A percentile compares a stretch with the other conserved stretches of the same genome.
Conservation (phyloP, 75 land plant species). For the Selaginella tamariscina region DNA sequence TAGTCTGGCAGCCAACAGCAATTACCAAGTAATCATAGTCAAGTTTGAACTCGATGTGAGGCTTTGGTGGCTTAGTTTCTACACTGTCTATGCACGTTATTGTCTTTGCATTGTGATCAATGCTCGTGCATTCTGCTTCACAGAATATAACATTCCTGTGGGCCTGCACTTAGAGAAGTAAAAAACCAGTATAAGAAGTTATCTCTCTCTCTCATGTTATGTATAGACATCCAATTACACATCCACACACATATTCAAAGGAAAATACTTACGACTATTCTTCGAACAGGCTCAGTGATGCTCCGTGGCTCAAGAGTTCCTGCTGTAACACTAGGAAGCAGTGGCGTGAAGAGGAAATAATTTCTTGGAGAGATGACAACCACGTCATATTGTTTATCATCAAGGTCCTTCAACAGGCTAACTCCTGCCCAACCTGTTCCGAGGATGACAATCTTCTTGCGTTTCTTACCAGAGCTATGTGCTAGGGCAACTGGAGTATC, state of each 20-base stretch:
- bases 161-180: not conserved
- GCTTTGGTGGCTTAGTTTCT: not conserved
- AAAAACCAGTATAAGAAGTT: not conserved
- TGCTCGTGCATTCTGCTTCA: constrained; percentile 22
- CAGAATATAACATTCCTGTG: constrained; percentile 12
- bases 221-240: no score
- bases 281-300: constrained; percentile 25
- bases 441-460: constrained; percentile 23
- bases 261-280: constrained; percentile 15
- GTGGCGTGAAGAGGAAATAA: constrained; percentile 23
- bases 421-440: constrained; percentile 26
- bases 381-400: constrained; percentile 17
- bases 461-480: constrained; percentile 9
- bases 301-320: constrained; percentile 26
- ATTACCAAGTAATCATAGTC: constrained; percentile 27
- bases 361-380: constrained; percentile 21
- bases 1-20: constrained; percentile 26
- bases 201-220: no score
- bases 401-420: constrained; percentile 18
- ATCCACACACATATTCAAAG: not conserved
- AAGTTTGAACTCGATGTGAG: constrained; percentile 16
- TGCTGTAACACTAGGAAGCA: constrained; percentile 20
- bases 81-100: constrained; percentile 14
- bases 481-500: no score
- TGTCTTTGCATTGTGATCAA: constrained; percentile 19